phyloP scores from a whole-genome alignment of 345 rosid genomes.

The Citrus cavaleriei region DNA sequence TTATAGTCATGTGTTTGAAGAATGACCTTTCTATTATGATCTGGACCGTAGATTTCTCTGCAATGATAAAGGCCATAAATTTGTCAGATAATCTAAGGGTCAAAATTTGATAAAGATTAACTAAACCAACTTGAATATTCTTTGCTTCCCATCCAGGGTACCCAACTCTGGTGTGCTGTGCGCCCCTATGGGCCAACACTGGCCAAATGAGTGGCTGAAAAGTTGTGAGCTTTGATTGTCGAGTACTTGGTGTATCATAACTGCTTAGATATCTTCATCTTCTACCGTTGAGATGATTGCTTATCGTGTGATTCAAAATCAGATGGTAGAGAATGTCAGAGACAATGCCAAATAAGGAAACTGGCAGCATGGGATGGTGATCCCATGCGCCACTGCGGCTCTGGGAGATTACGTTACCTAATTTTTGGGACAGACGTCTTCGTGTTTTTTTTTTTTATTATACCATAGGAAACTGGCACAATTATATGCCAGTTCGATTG shows the following conservation, averaged over 20 bases:
- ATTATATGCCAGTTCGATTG: not conserved
- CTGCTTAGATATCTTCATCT: not conserved
- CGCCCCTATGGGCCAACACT: slow-evolving; percentile 7
- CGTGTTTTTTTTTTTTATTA: not conserved
- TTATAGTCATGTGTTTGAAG: not conserved
- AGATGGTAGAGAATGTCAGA: not conserved
- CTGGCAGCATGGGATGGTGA: not conserved
- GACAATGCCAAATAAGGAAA: not conserved
- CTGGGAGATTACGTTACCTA: not conserved
- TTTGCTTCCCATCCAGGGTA: slow-evolving; percentile 7
- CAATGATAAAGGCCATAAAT: not conserved
- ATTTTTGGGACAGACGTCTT: not conserved
- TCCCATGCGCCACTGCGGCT: not conserved
- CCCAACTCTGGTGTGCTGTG: not conserved
- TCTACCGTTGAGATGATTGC: not conserved
- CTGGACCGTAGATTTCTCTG: not conserved
- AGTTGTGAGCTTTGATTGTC: not conserved
- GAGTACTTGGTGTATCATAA: not conserved
- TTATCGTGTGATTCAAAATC: not conserved
- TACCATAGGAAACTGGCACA: not conserved
- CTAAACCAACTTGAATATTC: not conserved
- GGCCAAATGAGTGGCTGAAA: not conserved
- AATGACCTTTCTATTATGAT: not conserved
- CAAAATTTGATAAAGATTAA: not conserved
- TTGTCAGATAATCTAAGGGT: not conserved